Evolutionary conservation across 805 yeast species (phyloP), one percentile per base, ranked within the genome.

Genomic region (Yamadazyma tumulicola): DNA sequence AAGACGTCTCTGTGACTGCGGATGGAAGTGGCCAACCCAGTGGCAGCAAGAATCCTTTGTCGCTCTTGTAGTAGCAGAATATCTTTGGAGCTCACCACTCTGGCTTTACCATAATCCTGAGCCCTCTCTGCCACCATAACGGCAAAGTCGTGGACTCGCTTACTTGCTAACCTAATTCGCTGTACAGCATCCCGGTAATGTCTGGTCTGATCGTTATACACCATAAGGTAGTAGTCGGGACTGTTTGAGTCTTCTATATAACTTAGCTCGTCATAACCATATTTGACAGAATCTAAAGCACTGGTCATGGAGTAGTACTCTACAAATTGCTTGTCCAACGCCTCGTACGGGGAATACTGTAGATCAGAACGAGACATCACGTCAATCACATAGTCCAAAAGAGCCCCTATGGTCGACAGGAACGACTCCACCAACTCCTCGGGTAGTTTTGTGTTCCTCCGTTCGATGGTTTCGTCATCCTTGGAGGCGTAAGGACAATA

Each of bases 151-250:
- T 59, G 59, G 1, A 74, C 75, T 47, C 83, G 79, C 14, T 72
- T 70, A 6, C 93, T 83, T 0, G 87, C 80, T 20, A 70, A 52
- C 31, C 74, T 67, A 6, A 87, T 75, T 23, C 85, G 56, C 34
- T 77, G 79, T 3, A 78, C 74, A 0, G 89, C 88, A 50, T 87
- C 95, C 36, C 77, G 65, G 45, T 73, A 78, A 37, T 88, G 91
- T 38, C 83, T 79, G 22, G 75, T 69, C 47, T 82, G 93, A 51
- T 87, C 96, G 47, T 88, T 86, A 69, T 85, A 86, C 3, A 84
- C 59, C 20, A 78, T 56, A 19, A 87, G 59, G 17, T 67, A 75
- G 57, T 67, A 85, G 41, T 69, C 68, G 4, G 59, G 67, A 12
- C 77, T 65, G 18, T 71, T 67, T 4, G 40, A 31, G 32, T 61